Base-by-base conservation (phyloP, 352 stramenopile species). In the Pythium grandisporangium region DNA sequence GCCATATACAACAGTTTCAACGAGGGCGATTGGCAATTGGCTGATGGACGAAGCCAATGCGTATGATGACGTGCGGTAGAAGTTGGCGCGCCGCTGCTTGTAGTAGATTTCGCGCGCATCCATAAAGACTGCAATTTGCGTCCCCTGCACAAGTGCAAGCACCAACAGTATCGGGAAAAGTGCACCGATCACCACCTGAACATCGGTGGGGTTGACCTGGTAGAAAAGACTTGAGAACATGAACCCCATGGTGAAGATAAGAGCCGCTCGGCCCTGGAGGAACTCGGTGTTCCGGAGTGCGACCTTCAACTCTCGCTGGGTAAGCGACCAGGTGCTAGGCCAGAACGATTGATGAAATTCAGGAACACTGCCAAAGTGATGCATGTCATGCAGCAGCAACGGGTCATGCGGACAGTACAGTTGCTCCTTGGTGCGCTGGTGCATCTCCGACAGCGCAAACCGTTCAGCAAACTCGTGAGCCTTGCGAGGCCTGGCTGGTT, bases 381-480 rank as follows among this genome's bases (percentile, higher is more conserved):
- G 48, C 23, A 77, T 55, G 61, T 68, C 34, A 7, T 94, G 38
- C n/a, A 95, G 20, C 20, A 96, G 74, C 2, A 95, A 46, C 22
- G 94, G 63, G 54, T 96, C 80, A 53, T 95, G 91, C 12, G 95
- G 60, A 7, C 67, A 62, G 23, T 85, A 84, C 4, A 92, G 78
- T 53, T 94, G 82, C 11, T 84, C 78, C n/a, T 85, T 13, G 12
- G 44, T 61, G 11, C 43, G 35, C 2, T 45, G 39, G 21, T 63
- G 49, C 5, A 63, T 48, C 16, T 37, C 34, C 2, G 57, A 66
- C n/a, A n/a, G n/a, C n/a, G n/a, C n/a, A n/a, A n/a, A n/a, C n/a
- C 12, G 44, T 23, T 44, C 30, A 2, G 22, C 53, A 53, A 66
- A 66, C 33, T 62, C 49, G 3, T 6, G n/a, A 3, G 54, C 32